Percentiles rank a stretch among this genome's conserved stretches.
phyloP scores from a whole-genome alignment of 2,329 filamentous ascomycete genomes.

The Ophiostoma fasciatum region DNA sequence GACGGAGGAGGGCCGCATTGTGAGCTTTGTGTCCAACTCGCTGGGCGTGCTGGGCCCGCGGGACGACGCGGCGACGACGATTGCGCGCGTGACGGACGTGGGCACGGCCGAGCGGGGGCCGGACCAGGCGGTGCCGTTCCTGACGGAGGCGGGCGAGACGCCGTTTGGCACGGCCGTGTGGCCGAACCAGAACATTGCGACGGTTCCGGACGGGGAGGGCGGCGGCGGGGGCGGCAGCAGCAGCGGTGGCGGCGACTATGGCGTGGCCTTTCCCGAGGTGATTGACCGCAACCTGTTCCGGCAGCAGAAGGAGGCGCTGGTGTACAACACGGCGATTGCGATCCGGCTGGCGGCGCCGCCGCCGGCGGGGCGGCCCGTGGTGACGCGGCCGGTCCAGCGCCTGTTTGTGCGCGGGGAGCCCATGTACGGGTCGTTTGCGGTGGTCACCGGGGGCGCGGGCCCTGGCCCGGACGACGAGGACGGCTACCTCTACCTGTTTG shows the following conservation, averaged over 20 bases:
- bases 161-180: conserved; percentile 5
- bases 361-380: conserved; percentile 3
- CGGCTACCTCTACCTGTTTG: conserved; percentile 11
- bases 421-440: conserved; percentile 10
- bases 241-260: no score
- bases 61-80: neutral
- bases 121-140: conserved; percentile 5
- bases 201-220: neutral
- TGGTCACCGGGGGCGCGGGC: neutral
- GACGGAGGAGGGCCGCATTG: conserved; percentile 4
- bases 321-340: conserved; percentile 17
- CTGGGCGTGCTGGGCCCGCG: conserved; percentile 5
- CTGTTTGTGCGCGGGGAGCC: conserved; percentile 8
- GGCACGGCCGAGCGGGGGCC: conserved; percentile 3
- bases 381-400: conserved; percentile 4
- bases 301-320: conserved; percentile 10
- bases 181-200: conserved; percentile 11
- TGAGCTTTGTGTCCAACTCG: conserved; percentile 11
- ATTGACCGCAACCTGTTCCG: conserved; percentile 9
- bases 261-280: conserved; percentile 9
- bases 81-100: conserved; percentile 4
- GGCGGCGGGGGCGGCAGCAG: no score
- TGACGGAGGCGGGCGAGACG: conserved; percentile 5
- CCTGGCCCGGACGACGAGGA: neutral
- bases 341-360: conserved; percentile 7